Base-by-base conservation (phyloP, 1,139 yeast genomes). In the Eremothecium coryli region DNA sequence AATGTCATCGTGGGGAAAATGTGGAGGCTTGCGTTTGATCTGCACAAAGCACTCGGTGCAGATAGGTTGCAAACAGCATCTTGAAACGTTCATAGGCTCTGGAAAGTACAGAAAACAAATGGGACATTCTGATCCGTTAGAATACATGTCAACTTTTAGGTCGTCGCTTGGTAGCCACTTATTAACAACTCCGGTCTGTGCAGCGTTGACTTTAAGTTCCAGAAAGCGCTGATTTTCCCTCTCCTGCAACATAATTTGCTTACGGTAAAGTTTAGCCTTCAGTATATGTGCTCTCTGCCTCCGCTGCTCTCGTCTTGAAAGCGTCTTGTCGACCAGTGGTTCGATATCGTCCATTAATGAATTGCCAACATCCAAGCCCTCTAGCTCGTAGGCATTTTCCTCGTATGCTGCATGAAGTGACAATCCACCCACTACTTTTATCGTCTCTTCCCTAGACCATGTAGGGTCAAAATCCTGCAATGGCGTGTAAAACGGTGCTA, bases 31-130 rank as follows among this genome's bases (percentile, higher is more conserved):
- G 39, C 98, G 70, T 57, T 82, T 86, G 54, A 90, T 86, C 57
- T 88, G 97, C 6, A 88, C 96, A 70, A 90, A 90, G 57, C 98
- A 90, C 60, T 90, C 98, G 1, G 95, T 73, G 60, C 98, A 90
- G 15, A 90, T 86, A 2, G 94, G 90, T 56, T 90, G 97, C 33
- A 74, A 71, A 56, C 98, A 90, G 58, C 98, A 90, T 31, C 94
- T 67, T n/a, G 95, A 80, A 34, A 71, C 58, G 61, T 90, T 90
- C 45, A 88, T 62, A 49, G 76, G 74, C 31, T 70, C 68, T 1
- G 98, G 98, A 54, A 80, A 84, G 53, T 71, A 84, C 15, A 90
- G 68, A 56, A 90, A 90, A 54, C 98, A 90, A 45, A 90, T 90
- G 8, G 98, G 97, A 56, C 98, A 90, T 52, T 90, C 98, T 20